Evolutionary conservation across 2,329 filamentous ascomycete genomes (phyloP).

Genomic region (Fusarium palustre): DNA sequence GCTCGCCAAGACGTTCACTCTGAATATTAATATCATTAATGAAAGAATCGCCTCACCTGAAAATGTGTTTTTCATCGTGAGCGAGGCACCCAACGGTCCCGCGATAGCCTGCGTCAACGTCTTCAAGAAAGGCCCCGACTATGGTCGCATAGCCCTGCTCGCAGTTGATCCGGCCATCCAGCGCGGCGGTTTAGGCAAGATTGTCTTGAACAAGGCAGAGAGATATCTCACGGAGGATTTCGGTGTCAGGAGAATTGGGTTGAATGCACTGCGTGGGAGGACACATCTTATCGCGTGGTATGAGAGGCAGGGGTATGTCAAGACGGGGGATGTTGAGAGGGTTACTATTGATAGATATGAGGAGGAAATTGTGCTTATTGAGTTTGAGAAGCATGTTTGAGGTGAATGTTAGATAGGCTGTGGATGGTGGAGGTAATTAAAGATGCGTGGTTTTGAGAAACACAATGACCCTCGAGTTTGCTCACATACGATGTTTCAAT

Average conservation of each 20-base stretch:
- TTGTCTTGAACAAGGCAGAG: constrained; percentile 50
- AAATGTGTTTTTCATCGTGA: constrained; percentile 49
- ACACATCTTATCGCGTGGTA: constrained; percentile 53
- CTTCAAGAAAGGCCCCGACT: constrained; percentile 38
- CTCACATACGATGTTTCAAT: not conserved
- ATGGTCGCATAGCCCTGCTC: constrained; percentile 51
- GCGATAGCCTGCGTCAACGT: constrained; percentile 49
- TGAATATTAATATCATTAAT: constrained; percentile 72
- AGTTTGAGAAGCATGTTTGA: constrained; percentile 50
- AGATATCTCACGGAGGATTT: constrained; percentile 47
- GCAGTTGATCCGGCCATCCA: constrained; percentile 52
- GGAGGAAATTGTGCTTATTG: constrained; percentile 50
- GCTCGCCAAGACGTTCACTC: constrained; percentile 78
- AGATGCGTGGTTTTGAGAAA: not conserved
- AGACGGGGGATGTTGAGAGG: constrained; percentile 50
- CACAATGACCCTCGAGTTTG: not conserved
- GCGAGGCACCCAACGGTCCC: constrained; percentile 4
- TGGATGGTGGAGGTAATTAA: not conserved
- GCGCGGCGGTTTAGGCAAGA: constrained; percentile 50
- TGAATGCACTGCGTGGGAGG: constrained; percentile 53
- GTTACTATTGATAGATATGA: constrained; percentile 48
- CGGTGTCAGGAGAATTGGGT: constrained; percentile 45
- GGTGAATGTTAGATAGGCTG: not conserved
- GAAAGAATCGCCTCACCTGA: constrained; percentile 58
- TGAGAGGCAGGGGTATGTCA: constrained; percentile 49